These are phyloP conservation scores for Panaeolus papilionaceus DNA, from an alignment of 768 basidiomycete species.

Conservation along the genomic window DNA sequence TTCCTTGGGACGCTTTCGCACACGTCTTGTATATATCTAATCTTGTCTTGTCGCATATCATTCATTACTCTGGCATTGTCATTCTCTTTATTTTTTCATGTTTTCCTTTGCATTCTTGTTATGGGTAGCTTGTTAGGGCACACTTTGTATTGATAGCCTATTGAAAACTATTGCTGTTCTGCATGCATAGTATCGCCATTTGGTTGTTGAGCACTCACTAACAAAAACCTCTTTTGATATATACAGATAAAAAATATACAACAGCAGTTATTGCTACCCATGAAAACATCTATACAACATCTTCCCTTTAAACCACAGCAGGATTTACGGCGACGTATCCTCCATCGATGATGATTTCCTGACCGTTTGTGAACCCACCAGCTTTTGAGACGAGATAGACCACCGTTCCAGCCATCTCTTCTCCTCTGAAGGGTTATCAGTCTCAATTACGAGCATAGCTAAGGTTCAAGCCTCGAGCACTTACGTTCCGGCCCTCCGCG, in stretches of 20 bases:
- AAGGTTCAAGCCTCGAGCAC: constrained; percentile 31
- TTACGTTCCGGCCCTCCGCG: constrained; percentile 68
- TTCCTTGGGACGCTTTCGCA: constrained; percentile 8
- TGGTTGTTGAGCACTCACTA: too few species aligned
- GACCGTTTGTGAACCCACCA: constrained; percentile 78
- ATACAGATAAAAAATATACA: neutral
- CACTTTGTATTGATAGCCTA: neutral
- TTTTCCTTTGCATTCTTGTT: neutral
- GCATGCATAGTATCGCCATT: neutral
- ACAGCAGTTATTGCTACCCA: constrained; percentile 1
- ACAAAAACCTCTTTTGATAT: neutral
- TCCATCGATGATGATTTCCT: constrained; percentile 81
- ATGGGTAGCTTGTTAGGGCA: neutral
- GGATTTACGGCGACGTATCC: constrained; percentile 80
- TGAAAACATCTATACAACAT: neutral
- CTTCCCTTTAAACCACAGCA: constrained; percentile 34
- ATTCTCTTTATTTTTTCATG: constrained; percentile 5
- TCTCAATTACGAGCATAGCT: neutral
- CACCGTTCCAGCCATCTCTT: constrained; percentile 80
- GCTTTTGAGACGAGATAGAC: constrained; percentile 78
- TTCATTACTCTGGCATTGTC: neutral
- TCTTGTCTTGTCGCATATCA: constrained; percentile 7
- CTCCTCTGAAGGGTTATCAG: constrained; percentile 46
- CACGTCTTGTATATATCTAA: neutral
- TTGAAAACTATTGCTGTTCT: neutral